Evolutionary conservation across 176 grass and related monocot species (phyloP).

Genomic region (Hyparrhenia diplandra): DNA sequence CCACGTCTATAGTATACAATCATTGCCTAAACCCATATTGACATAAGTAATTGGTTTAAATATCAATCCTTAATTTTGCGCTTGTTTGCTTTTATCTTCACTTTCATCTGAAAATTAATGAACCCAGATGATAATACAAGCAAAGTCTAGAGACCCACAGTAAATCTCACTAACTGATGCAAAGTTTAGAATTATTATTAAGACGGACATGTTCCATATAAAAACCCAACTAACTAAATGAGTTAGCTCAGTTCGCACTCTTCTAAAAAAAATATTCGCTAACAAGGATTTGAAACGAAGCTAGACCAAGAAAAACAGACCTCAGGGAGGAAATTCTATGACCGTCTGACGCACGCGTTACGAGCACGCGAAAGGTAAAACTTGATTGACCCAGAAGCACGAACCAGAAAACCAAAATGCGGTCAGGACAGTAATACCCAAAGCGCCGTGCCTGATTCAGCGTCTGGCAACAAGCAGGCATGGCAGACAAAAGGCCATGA

Average conservation of each 20-base stretch:
- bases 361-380: background rate
- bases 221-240: background rate
- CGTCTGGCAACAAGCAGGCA: constrained; percentile 18
- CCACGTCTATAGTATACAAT: too few relatives aligned
- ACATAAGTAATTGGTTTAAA: too few relatives aligned
- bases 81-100: too few relatives aligned
- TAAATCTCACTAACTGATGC: background rate
- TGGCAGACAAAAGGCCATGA: constrained; percentile 28
- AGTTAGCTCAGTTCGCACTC: background rate
- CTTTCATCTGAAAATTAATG: too few relatives aligned
- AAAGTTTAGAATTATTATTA: background rate
- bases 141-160: too few relatives aligned
- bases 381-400: background rate
- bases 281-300: background rate
- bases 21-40: too few relatives aligned
- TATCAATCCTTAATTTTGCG: too few relatives aligned
- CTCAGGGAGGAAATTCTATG: background rate
- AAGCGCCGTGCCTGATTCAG: background rate
- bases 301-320: background rate
- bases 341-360: background rate
- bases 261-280: background rate
- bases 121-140: too few relatives aligned
- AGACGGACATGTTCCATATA: background rate
- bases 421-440: background rate
- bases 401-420: background rate